Conservation (phyloP, 1,284 basidiomycete genomes). For the Boletus semigastroideus region DNA sequence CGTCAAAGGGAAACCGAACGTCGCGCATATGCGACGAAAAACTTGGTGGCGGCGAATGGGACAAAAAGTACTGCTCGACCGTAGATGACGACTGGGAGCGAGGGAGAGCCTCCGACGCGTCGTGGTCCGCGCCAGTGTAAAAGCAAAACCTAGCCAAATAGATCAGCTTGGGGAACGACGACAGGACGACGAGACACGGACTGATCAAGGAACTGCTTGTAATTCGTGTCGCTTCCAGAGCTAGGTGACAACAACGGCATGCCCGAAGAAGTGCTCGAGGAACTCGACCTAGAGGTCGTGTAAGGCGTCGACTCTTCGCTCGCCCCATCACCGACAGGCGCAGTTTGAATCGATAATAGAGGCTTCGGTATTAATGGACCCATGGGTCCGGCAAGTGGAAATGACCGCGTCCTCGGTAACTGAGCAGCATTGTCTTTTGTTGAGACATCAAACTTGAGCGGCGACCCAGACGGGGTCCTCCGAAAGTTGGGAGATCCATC, state of each 20-base stretch:
- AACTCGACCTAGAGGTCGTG: conserved; percentile 43
- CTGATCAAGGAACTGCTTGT: conserved; percentile 64
- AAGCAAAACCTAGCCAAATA: conserved; percentile 63
- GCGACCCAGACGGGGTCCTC: conserved; percentile 46
- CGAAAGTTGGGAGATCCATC: conserved; percentile 30
- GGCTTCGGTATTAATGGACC: conserved; percentile 8
- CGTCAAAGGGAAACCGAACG: conserved; percentile 7
- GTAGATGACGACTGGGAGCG: conserved; percentile 58
- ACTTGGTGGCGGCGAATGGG: conserved; percentile 22
- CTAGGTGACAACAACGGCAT: conserved; percentile 39
- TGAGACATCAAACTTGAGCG: conserved; percentile 22
- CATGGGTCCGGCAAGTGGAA: conserved; percentile 32
- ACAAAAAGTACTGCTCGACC: conserved; percentile 48
- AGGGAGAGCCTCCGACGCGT: conserved; percentile 37
- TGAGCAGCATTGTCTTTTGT: background rate
- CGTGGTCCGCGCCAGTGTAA: conserved; percentile 56
- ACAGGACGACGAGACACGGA: conserved; percentile 35
- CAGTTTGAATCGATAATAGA: conserved; percentile 19
- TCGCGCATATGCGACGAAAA: conserved; percentile 15
- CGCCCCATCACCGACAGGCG: conserved; percentile 1
- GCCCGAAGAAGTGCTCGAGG: conserved; percentile 40
- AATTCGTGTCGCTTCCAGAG: conserved; percentile 41
- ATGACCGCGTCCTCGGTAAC: conserved; percentile 37
- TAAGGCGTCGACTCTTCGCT: conserved; percentile 60
- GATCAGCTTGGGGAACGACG: conserved; percentile 10